Evolutionary conservation across 768 basidiomycete species (phyloP), one percentile per base, ranked within the genome.

Genomic region (Amanita jacksonii): DNA sequence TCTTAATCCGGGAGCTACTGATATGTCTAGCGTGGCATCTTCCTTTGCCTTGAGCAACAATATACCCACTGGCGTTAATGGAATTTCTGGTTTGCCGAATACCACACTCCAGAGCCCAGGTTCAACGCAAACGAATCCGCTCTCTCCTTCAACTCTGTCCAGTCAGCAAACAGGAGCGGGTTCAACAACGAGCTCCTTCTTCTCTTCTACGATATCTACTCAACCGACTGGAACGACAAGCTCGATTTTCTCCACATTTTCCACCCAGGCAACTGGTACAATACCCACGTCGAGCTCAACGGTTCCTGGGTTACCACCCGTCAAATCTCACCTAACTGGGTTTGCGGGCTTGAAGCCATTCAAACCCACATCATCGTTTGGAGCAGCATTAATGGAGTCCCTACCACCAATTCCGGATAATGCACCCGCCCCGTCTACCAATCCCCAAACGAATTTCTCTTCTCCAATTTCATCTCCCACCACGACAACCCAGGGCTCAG

Each of bases 291-390:
- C 52, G 34, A 48, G 54, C 7, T 58, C 61, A 15, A 47, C 54
- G 8, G 47, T 60, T 18, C 20, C 54, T 33, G 48, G 51, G 22
- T 40, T 55, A n/a, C 47, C 59, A n/a, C 49, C 62, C 7, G 40
- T 74, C 24, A 66, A 69, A 46, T 57, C 72, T 4, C 75, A 77
- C 41, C 50, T 65, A 20, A 76, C 74, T 13, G 75, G 75, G 3
- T 70, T 74, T 31, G 66, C 71, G 19, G 81, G 79, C 4, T 58
- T 88, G 51, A 87, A 83, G 56, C 76, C 84, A 5, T 91, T 91
- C 69, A 87, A 88, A 54, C 88, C 88, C 2, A 72, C 80, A 2
- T 84, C 81, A 2, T 80, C 75, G 32, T 91, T 91, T 56, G 88
- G 88, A 23, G 79, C 83, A 25, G 76, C 78, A 12, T 57, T 91